These are phyloP conservation scores for Candida sp. DNA, from an alignment of 1,139 yeast genomes.

Conservation along the genomic window DNA sequence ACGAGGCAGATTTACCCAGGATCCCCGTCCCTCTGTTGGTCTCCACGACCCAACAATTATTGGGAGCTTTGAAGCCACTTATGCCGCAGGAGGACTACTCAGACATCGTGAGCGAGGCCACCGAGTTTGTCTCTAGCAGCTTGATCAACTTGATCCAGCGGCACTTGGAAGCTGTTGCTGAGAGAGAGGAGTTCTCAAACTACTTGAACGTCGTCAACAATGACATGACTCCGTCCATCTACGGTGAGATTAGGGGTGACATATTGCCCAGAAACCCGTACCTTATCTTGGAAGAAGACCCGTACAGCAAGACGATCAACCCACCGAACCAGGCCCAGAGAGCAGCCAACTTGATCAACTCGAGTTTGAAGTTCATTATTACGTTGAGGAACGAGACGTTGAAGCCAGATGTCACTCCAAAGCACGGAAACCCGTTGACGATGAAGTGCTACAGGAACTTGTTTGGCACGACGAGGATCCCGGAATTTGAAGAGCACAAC, in stretches of 20 bases:
- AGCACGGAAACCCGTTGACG: slow-evolving; percentile 54
- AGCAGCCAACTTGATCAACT: slow-evolving; percentile 67
- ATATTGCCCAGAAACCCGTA: slow-evolving; percentile 80
- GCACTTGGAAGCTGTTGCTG: slow-evolving; percentile 51
- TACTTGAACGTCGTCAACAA: slow-evolving; percentile 65
- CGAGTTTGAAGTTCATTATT: slow-evolving; percentile 66
- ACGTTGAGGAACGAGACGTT: slow-evolving; percentile 58
- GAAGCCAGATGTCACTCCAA: slow-evolving; percentile 61
- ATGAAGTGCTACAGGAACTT: slow-evolving; percentile 70
- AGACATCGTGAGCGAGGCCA: slow-evolving; percentile 42
- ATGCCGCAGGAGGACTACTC: slow-evolving; percentile 46
- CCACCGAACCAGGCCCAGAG: slow-evolving; percentile 71
- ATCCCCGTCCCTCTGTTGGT: slow-evolving; percentile 60
- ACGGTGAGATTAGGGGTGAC: slow-evolving; percentile 67
- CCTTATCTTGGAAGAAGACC: slow-evolving; percentile 73
- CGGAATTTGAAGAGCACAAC: slow-evolving; percentile 34
- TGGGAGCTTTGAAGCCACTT: slow-evolving; percentile 55
- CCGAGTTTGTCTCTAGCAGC: slow-evolving; percentile 45
- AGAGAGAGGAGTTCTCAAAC: slow-evolving; percentile 45
- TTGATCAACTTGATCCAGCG: slow-evolving; percentile 52
- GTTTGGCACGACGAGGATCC: slow-evolving; percentile 71
- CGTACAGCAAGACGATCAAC: slow-evolving; percentile 55
- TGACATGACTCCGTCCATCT: slow-evolving; percentile 63
- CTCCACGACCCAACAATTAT: slow-evolving; percentile 49
- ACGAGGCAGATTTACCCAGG: slow-evolving; percentile 37